Percentiles rank a stretch among this genome's conserved stretches.
Conservation (phyloP, 2,329 filamentous ascomycete genomes). For the Byssochlamys sp. region DNA sequence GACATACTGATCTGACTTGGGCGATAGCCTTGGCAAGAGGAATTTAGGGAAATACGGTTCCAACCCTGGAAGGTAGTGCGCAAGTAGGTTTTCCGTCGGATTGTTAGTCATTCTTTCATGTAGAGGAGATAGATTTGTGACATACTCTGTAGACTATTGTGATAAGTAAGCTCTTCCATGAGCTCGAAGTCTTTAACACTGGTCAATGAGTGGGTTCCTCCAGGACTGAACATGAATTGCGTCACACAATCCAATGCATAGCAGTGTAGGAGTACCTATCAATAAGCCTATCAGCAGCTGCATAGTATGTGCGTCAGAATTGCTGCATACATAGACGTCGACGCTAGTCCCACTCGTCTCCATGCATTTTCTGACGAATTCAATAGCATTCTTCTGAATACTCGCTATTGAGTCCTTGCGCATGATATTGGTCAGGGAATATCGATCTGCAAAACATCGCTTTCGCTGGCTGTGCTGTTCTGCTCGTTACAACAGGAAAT, state of each 20-base stretch:
- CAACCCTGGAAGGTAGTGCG: neutral
- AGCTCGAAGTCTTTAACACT: conserved; percentile 50
- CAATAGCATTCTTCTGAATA: conserved; percentile 48
- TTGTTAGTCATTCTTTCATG: neutral
- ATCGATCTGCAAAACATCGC: conserved; percentile 55
- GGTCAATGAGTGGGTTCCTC: conserved; percentile 53
- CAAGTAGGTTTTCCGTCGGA: neutral
- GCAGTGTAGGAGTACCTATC: conserved; percentile 45
- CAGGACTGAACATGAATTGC: conserved; percentile 59
- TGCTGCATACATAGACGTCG: conserved; percentile 56
- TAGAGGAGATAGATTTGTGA: conserved; percentile 1
- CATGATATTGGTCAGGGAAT: conserved; percentile 60
- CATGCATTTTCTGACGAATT: conserved; percentile 47
- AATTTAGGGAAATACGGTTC: conserved; percentile 40
- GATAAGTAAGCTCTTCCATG: conserved; percentile 60
- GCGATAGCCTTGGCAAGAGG: conserved; percentile 48
- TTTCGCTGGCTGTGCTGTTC: conserved; percentile 53
- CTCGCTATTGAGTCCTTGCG: conserved; percentile 46
- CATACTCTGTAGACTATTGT: conserved; percentile 58
- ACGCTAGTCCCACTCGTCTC: conserved; percentile 38
- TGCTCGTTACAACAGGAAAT: neutral
- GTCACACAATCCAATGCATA: conserved; percentile 62
- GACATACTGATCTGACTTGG: conserved; percentile 52
- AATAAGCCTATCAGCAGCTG: neutral
- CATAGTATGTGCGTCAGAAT: conserved; percentile 9